Base-by-base conservation (phyloP, 495 filamentous ascomycete genomes). In the Hypomontagnella submonticulosa region DNA sequence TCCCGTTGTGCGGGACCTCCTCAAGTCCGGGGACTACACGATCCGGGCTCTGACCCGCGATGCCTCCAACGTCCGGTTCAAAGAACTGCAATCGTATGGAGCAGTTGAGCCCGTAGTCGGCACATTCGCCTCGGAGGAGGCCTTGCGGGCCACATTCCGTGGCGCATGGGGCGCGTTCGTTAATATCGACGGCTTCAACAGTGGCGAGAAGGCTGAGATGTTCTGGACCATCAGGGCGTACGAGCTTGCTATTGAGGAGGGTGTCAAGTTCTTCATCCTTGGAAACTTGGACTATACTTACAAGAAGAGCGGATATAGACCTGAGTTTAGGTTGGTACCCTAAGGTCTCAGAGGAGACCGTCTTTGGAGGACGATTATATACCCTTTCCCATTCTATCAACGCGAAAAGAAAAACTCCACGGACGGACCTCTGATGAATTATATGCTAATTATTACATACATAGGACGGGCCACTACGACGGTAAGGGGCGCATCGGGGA, bases 141-240 rank as follows among this genome's bases (percentile, higher is more conserved):
- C 74, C 44, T 78, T 87, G 4, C 79, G 77, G 13, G 60, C 71
- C 1, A 80, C 67, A 0, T 84, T 81, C 63, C 58, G 71, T 30
- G 77, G 76, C 13, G 77, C 77, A n/a, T 77, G 80, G 67, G 76
- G 76, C 48, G 81, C 82, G 7, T 87, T 81, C 59, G 75, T 85
- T 40, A 87, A 87, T 58, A 77, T 81, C 19, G 82, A 87, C 61
- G 80, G 83, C 36, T 85, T 84, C 61, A 81, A 78, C 38, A 72
- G 75, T 5, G 84, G 85, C 11, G 81, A 85, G 67, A 82, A 84
- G 57, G 68, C 71, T 6, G 85, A 87, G 64, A 76, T 81, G 1
- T 88, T 75, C 66, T 87, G 80, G 78, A 83, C 79, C 10, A 83
- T 83, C 13, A 77, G 85, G 12, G 73, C 75, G 27, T 88, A 83